Conservation (phyloP, 257 asterid species). For the Mitragyna speciosa region DNA sequence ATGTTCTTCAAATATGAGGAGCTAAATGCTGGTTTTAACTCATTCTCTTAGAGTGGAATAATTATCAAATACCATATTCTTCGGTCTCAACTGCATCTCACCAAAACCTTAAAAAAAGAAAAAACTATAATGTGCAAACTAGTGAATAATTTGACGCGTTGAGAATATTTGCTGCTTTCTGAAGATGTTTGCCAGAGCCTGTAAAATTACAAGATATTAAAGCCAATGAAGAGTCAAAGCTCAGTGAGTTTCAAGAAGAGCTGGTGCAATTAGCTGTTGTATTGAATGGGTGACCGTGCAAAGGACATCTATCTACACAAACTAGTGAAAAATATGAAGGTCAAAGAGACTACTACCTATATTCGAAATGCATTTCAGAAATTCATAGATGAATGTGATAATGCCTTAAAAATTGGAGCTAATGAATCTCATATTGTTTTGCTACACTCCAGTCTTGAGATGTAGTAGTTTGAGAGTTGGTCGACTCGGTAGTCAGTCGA, state of each 20-base stretch:
- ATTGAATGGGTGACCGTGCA: constrained; percentile 40
- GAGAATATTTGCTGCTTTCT: neutral
- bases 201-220: constrained; percentile 26
- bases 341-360: constrained; percentile 42
- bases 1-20: too few relatives aligned
- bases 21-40: neutral
- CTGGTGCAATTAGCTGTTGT: constrained; percentile 51
- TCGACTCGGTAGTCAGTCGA: too few relatives aligned
- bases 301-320: constrained; percentile 34
- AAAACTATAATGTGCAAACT: too few relatives aligned
- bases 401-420: constrained; percentile 32
- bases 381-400: constrained; percentile 49
- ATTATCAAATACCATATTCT: too few relatives aligned
- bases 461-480: too few relatives aligned
- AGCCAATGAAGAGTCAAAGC: constrained; percentile 30
- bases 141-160: too few relatives aligned
- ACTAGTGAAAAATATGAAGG: constrained; percentile 46
- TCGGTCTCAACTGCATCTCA: too few relatives aligned
- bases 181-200: constrained; percentile 29
- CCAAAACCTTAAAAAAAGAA: too few relatives aligned
- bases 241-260: constrained; percentile 46
- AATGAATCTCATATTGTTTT: constrained; percentile 42
- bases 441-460: too few relatives aligned
- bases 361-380: constrained; percentile 40
- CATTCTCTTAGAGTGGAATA: neutral